Conservation (phyloP, 208 protist species). For the Angomonas desouzai region DNA sequence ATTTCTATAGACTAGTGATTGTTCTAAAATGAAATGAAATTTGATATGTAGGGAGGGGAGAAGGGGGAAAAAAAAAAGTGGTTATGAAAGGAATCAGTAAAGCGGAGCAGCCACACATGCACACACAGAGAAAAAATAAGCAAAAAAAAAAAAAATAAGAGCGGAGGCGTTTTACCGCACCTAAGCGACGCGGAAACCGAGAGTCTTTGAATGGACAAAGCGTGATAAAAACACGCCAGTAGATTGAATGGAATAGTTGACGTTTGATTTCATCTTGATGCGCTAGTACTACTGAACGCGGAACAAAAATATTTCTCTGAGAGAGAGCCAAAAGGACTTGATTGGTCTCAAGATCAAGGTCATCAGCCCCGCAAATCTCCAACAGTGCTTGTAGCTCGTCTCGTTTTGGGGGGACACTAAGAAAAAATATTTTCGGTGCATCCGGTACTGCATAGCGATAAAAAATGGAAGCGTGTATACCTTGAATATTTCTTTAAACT, state of each 20-base stretch:
- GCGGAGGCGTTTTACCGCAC: neutral
- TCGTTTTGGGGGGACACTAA: neutral
- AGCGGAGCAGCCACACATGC: too few species aligned
- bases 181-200: neutral
- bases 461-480: neutral
- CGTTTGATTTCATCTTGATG: neutral
- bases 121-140: neutral
- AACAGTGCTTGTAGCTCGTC: neutral
- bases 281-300: neutral
- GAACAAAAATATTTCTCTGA: neutral
- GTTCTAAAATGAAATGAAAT: neutral
- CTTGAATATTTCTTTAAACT: neutral
- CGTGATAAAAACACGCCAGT: neutral
- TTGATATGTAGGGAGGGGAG: neutral
- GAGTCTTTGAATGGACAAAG: neutral
- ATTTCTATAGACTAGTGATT: conserved; percentile 21
- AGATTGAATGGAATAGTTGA: neutral
- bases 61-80: conserved; percentile 5
- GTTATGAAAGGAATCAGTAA: too few species aligned
- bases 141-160: conserved; percentile 3
- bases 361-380: neutral
- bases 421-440: conserved; percentile 3
- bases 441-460: neutral
- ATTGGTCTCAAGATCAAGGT: neutral
- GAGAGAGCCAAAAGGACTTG: neutral